A percentile compares a stretch with the other conserved stretches of the same genome.
Conservation (phyloP, 169 alveolate genomes). For the Eimeria falciformis region DNA sequence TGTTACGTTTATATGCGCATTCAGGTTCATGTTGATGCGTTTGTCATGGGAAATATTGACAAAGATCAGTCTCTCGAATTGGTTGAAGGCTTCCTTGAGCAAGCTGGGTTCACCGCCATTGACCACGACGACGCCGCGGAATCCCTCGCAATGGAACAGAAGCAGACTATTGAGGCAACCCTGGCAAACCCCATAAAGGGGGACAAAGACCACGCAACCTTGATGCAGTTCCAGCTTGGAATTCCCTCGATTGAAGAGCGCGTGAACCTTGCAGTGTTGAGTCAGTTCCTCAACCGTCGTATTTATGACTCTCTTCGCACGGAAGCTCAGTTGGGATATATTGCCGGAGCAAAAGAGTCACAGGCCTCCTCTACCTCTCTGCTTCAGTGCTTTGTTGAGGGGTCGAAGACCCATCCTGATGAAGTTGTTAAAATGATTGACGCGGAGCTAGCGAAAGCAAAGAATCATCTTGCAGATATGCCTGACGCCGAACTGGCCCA, state of each 20-base stretch:
- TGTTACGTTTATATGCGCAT: background rate
- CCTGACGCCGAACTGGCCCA: slow-evolving; percentile 73
- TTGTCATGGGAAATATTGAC: slow-evolving; percentile 78
- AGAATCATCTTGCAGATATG: slow-evolving; percentile 53
- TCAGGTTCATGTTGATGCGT: slow-evolving; percentile 78
- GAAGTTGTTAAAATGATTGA: slow-evolving; percentile 75
- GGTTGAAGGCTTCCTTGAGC: slow-evolving; percentile 58
- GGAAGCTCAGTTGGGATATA: slow-evolving; percentile 79
- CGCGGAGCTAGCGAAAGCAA: slow-evolving; percentile 34
- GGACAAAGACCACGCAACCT: slow-evolving; percentile 76
- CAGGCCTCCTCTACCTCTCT: slow-evolving; percentile 70
- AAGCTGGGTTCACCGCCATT: slow-evolving; percentile 68
- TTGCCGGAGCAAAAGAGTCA: slow-evolving; percentile 76
- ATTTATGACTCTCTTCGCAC: slow-evolving; percentile 78
- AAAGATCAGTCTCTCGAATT: slow-evolving; percentile 36
- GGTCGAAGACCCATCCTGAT: slow-evolving; percentile 75
- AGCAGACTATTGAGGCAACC: slow-evolving; percentile 67
- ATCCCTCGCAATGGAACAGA: slow-evolving; percentile 77
- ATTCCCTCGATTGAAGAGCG: slow-evolving; percentile 80
- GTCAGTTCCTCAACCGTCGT: slow-evolving; percentile 72
- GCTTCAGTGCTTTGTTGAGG: slow-evolving; percentile 75
- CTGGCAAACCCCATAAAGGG: slow-evolving; percentile 77
- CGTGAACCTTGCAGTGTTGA: slow-evolving; percentile 75
- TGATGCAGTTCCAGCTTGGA: slow-evolving; percentile 78
- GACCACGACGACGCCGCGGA: slow-evolving; percentile 63